Evolutionary conservation across 75 land plant species (phyloP).

Genomic region (Chamaecyparis obtusa): DNA sequence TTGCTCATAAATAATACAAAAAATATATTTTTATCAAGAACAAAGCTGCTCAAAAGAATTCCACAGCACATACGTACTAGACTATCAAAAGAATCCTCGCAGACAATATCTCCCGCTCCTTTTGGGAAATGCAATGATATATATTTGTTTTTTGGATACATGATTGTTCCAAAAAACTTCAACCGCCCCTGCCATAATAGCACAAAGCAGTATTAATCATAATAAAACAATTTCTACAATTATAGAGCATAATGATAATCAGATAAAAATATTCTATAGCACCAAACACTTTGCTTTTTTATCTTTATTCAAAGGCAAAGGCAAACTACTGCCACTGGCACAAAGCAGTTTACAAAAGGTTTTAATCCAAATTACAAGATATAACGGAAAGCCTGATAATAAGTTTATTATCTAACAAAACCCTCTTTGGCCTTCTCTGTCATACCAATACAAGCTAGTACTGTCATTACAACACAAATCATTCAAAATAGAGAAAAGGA

Average conservation of each 20-base stretch:
- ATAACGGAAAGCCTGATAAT: too few relatives aligned
- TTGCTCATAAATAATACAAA: neutral
- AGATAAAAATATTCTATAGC: neutral
- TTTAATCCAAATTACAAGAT: too few relatives aligned
- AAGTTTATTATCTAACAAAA: too few relatives aligned
- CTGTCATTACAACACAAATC: neutral
- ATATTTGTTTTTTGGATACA: slow-evolving; percentile 93
- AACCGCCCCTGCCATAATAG: slow-evolving; percentile 61
- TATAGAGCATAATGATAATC: neutral
- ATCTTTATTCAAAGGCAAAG: neutral
- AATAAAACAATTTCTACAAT: neutral
- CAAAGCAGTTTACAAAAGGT: too few relatives aligned
- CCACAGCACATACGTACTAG: slow-evolving; percentile 48
- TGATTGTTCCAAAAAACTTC: slow-evolving; percentile 91
- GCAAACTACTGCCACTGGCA: neutral
- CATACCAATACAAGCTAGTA: neutral
- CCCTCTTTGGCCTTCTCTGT: neutral
- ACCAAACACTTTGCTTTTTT: neutral
- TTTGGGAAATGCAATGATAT: slow-evolving; percentile 69
- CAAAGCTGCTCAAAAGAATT: neutral
- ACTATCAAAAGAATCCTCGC: slow-evolving; percentile 88
- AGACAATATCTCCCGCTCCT: slow-evolving; percentile 68
- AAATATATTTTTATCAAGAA: neutral
- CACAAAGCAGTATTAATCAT: neutral
- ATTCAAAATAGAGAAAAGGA: neutral